Evolutionary conservation across 805 yeast genomes (phyloP), one percentile per base, ranked within the genome.

Genomic region (Candida dendrica): DNA sequence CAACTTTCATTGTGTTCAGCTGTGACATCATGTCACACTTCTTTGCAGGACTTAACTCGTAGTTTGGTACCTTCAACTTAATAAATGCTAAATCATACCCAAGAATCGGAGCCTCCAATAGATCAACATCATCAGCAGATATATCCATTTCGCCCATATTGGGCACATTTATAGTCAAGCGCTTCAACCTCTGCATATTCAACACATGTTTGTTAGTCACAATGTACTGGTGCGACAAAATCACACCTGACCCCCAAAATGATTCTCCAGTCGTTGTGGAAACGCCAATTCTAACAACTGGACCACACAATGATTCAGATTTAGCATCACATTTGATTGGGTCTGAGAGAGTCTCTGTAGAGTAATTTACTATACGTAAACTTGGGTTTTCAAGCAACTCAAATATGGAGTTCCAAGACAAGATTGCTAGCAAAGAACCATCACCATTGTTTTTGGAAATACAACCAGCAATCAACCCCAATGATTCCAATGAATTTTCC

Each of bases 201-300:
- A 57, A 31, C 10, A 57, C 61, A 41, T 57, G 61, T 13, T 45
- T 39, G 36, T 57, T 57, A 1, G 61, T 57, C 3, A 53, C 48
- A 19, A 57, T 54, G 16, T 41, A 39, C 8, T 41, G 35, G 0
- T 40, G 15, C 1, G 51, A 42, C 3, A 57, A 26, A 2, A 50
- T 37, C n/a, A 57, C 48, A 4, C 61, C 61, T 45, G 59, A 54
- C 1, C 61, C 61, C 60, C 60, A 57, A 34, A 47, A 56, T 10
- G 14, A n/a, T n/a, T 44, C 39, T 5, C 57, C 54, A 14, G 38
- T 38, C 1, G 17, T 18, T 1, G 56, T 38, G 6, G 37, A 35
- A 5, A 53, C 54, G 2, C 57, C 49, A 1, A 57, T 48, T 16
- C 58, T 45, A 2, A 49, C 55, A 30, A 55, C 48, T 6, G 60